phyloP scores from a whole-genome alignment of 495 filamentous ascomycete species.

The Friedmanniomyces simplex region DNA sequence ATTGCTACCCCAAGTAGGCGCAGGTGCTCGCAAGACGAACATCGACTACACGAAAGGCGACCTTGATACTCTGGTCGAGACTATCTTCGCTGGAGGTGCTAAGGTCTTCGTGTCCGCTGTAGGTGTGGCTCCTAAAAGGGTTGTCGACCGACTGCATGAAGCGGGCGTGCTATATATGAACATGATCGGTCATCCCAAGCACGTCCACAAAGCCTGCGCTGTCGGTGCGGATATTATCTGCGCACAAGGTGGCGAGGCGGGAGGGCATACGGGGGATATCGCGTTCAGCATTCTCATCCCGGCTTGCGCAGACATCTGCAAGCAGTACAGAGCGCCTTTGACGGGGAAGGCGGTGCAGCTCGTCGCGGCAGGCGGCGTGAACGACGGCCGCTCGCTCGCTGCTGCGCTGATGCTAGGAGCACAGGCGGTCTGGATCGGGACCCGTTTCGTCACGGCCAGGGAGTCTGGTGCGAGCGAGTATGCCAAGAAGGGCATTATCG shows the following conservation, averaged over 20 bases:
- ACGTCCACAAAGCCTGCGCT: slow-evolving; percentile 72
- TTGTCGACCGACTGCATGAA: slow-evolving; percentile 61
- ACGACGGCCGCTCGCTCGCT: slow-evolving; percentile 32
- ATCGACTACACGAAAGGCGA: slow-evolving; percentile 83
- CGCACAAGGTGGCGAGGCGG: slow-evolving; percentile 36
- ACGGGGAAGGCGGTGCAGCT: slow-evolving; percentile 34
- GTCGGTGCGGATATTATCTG: slow-evolving; percentile 77
- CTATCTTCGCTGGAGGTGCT: slow-evolving; percentile 64
- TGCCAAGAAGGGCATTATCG: slow-evolving; percentile 72
- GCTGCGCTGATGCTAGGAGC: slow-evolving; percentile 35
- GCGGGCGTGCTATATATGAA: slow-evolving; percentile 80
- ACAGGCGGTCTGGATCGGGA: slow-evolving; percentile 46
- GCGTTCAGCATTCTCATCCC: slow-evolving; percentile 35
- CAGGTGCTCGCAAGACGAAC: slow-evolving; percentile 69
- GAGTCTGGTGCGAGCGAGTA: slow-evolving; percentile 67
- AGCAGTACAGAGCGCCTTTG: slow-evolving; percentile 34
- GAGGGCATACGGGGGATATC: slow-evolving; percentile 36
- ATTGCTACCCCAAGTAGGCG: slow-evolving; percentile 74
- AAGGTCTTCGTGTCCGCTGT: slow-evolving; percentile 74
- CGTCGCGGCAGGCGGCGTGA: slow-evolving; percentile 35
- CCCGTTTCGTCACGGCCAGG: slow-evolving; percentile 65
- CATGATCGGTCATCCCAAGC: slow-evolving; percentile 88
- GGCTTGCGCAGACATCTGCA: slow-evolving; percentile 33
- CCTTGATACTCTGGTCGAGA: slow-evolving; percentile 70
- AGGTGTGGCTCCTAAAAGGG: slow-evolving; percentile 61